phyloP scores from a whole-genome alignment of 2,329 filamentous ascomycete genomes.

The Calonectria honghensis region DNA sequence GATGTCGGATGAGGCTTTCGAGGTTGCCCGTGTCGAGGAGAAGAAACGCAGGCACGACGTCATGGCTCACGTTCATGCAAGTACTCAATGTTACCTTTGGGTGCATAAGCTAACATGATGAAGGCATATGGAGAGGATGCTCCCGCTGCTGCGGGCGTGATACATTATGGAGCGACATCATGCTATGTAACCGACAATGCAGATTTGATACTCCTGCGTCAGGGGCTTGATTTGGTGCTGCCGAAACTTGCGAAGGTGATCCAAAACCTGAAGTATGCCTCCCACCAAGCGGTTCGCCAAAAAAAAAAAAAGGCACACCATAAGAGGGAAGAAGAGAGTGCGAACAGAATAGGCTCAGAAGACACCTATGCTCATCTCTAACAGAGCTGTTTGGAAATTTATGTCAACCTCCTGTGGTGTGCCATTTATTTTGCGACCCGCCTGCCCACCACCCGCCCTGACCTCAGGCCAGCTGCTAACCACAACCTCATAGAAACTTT shows the following conservation, averaged over 20 bases:
- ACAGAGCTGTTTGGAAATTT: no score
- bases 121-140: slow-evolving; percentile 40
- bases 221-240: slow-evolving; percentile 41
- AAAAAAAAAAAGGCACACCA: no score
- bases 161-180: slow-evolving; percentile 38
- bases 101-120: not conserved
- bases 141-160: slow-evolving; percentile 44
- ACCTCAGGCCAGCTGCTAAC: no score
- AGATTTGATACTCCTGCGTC: slow-evolving; percentile 45
- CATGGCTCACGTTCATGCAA: slow-evolving; percentile 40
- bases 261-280: slow-evolving; percentile 31
- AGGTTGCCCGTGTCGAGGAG: slow-evolving; percentile 45
- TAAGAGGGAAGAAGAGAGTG: no score
- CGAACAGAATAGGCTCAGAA: no score
- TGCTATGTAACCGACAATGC: slow-evolving; percentile 37
- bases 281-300: no score
- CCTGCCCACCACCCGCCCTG: no score
- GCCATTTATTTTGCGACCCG: no score
- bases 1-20: slow-evolving; percentile 45
- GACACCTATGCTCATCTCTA: no score
- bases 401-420: no score
- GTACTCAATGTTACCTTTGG: not conserved
- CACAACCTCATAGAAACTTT: slow-evolving; percentile 1
- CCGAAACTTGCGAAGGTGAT: slow-evolving; percentile 46
- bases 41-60: slow-evolving; percentile 45